Base-by-base conservation (phyloP, 305 asterid species). In the Fraxinus latifolia region DNA sequence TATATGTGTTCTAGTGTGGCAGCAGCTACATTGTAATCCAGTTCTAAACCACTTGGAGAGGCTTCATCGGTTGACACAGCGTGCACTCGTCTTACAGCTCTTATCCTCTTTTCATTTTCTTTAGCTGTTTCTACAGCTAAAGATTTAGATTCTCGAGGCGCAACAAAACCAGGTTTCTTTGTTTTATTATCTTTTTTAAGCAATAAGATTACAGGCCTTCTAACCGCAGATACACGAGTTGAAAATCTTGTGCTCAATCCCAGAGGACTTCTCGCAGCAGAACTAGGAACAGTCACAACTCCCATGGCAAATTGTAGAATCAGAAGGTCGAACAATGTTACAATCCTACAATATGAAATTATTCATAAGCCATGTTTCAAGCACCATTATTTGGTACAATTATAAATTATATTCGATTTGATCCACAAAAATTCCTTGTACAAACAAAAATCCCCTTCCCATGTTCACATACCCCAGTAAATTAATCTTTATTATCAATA, bases 271-370 rank as follows among this genome's bases (percentile, higher is more conserved):
- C 88, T 83, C 29, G 93, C 89, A 34, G 94, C 92, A 79, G 97
- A 93, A 89, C 95, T 93, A 14, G 97, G 91, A 80, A 89, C 88
- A 84, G 95, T 89, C 90, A 91, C 93, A 85, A 93, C 97, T 91
- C 97, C 97, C 98, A 93, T 94, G 84, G 90, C 89, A 80, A 17
- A 82, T 79, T 60, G 88, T 78, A 42, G 55, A 58, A 73, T 83
- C 77, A 80, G 14, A 17, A 75, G 77, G 7, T 25, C 44, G 47
- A 79, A 19, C 67, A 73, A 68, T 2, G n/a, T 33, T 50, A 79
- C 37, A 50, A 81, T 83, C 77, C 84, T 47, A 36, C 5, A 23
- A 70, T 53, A 53, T 53, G 62, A 53, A 53, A 53, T 53, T 53
- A n/a, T 53, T 53, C 62, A 15, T 15, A 19, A 55, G 27, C 12